Evolutionary conservation across 192 early-diverging fungal genomes (phyloP).

Genomic region (Geosiphon pyriformis): DNA sequence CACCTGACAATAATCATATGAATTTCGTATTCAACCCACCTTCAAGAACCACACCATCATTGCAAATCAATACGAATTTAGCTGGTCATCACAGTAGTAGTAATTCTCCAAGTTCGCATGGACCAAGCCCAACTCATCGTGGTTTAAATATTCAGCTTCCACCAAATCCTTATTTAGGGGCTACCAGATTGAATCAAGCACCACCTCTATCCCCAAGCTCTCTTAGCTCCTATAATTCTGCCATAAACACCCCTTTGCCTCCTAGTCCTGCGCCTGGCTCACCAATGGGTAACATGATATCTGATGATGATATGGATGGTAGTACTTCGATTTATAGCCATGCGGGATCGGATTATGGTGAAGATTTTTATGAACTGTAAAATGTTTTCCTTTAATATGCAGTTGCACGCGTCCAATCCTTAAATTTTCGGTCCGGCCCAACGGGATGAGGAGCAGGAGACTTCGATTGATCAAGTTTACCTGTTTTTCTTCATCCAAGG

Average conservation of each 20-base stretch:
- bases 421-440: background rate
- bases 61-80: slow-evolving; percentile 38
- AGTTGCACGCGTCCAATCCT: background rate
- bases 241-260: slow-evolving; percentile 50
- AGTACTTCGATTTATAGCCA: slow-evolving; percentile 31
- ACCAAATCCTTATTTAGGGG: slow-evolving; percentile 18
- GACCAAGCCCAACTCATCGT: slow-evolving; percentile 31
- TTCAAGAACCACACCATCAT: slow-evolving; percentile 31
- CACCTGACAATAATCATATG: slow-evolving; percentile 39
- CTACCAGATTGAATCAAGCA: slow-evolving; percentile 26
- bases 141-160: slow-evolving; percentile 35
- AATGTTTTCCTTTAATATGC: background rate
- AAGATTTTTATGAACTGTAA: slow-evolving; percentile 9
- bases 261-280: slow-evolving; percentile 46
- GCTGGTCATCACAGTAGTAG: slow-evolving; percentile 25
- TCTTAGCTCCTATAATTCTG: slow-evolving; percentile 40
- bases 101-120: slow-evolving; percentile 33
- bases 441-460: too few species aligned
- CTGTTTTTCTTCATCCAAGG: too few species aligned
- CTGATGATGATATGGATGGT: slow-evolving; percentile 44
- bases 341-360: slow-evolving; percentile 14
- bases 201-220: slow-evolving; percentile 39
- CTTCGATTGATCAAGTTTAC: too few species aligned
- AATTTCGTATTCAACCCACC: slow-evolving; percentile 19
- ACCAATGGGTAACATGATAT: slow-evolving; percentile 35